Conservation (phyloP, 1,284 basidiomycete genomes). For the Microbotryum lychnidis-dioicae region DNA sequence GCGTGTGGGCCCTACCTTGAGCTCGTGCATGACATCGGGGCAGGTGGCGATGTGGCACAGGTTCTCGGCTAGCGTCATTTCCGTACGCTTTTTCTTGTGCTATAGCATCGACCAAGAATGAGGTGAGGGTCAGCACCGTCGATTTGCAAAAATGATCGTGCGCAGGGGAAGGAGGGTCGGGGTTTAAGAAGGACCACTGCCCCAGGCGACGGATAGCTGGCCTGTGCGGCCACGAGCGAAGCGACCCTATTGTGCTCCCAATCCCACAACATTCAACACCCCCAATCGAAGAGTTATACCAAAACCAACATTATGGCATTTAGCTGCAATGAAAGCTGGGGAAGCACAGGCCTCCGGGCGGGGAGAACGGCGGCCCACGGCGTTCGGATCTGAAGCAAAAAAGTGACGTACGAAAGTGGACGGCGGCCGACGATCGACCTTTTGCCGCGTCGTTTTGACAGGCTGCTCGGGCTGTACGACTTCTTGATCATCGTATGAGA, state of each 20-base stretch:
- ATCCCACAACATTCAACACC: too few species aligned
- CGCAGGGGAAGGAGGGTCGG: neutral
- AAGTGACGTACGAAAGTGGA: constrained; percentile 9
- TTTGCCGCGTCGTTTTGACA: constrained; percentile 9
- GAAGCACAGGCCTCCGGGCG: too few species aligned
- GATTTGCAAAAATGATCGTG: neutral
- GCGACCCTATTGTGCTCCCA: too few species aligned
- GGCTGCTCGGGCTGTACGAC: too few species aligned
- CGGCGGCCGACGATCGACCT: constrained; percentile 17
- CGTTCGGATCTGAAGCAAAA: too few species aligned
- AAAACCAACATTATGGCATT: too few species aligned
- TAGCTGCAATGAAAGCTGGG: too few species aligned
- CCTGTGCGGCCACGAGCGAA: neutral
- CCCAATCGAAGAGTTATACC: too few species aligned
- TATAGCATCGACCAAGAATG: neutral
- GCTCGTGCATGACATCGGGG: constrained; percentile 15
- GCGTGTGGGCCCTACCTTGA: neutral
- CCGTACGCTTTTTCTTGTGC: constrained; percentile 10
- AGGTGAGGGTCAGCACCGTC: neutral
- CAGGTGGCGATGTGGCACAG: constrained; percentile 18
- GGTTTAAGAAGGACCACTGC: neutral
- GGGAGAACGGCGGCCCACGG: too few species aligned
- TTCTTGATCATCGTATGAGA: too few species aligned
- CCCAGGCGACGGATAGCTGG: too few species aligned
- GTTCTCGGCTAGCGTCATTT: constrained; percentile 13